phyloP scores from a whole-genome alignment of 768 basidiomycete genomes.

The Cytidiella melzeri region DNA sequence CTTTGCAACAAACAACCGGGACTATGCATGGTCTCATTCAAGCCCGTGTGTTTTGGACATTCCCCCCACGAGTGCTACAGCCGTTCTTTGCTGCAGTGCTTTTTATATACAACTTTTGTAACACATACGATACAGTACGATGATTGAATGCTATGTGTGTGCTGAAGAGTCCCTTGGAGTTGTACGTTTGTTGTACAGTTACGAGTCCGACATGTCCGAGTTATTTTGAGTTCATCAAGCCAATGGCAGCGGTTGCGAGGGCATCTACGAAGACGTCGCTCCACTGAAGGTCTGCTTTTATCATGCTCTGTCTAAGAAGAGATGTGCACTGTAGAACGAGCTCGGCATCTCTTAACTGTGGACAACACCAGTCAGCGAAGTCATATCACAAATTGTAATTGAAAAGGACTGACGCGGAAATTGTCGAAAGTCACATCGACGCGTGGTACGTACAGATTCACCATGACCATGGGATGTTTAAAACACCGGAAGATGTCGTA shows the following conservation, averaged over 20 bases:
- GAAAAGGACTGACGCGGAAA: constrained; percentile 26
- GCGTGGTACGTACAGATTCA: constrained; percentile 32
- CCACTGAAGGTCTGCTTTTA: constrained; percentile 15
- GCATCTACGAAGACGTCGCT: constrained; percentile 19
- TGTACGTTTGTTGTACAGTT: too few species aligned
- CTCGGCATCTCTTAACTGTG: constrained; percentile 35
- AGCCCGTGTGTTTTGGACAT: too few species aligned
- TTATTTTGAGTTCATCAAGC: not conserved
- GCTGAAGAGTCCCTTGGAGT: too few species aligned
- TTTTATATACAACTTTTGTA: too few species aligned
- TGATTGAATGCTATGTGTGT: too few species aligned
- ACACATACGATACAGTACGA: too few species aligned
- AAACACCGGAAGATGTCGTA: constrained; percentile 23
- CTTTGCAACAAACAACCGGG: too few species aligned
- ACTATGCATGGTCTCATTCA: too few species aligned
- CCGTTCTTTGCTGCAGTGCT: too few species aligned
- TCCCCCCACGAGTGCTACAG: too few species aligned
- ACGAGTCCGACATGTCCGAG: too few species aligned
- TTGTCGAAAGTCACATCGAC: constrained; percentile 36
- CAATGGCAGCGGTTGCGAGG: constrained; percentile 3
- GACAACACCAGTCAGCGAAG: not conserved
- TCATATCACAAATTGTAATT: not conserved
- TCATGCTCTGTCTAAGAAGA: constrained; percentile 14
- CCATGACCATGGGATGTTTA: constrained; percentile 26
- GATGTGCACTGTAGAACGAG: constrained; percentile 27